Conservation (phyloP, 1,139 yeast species). For the Candida tunisiensis region DNA sequence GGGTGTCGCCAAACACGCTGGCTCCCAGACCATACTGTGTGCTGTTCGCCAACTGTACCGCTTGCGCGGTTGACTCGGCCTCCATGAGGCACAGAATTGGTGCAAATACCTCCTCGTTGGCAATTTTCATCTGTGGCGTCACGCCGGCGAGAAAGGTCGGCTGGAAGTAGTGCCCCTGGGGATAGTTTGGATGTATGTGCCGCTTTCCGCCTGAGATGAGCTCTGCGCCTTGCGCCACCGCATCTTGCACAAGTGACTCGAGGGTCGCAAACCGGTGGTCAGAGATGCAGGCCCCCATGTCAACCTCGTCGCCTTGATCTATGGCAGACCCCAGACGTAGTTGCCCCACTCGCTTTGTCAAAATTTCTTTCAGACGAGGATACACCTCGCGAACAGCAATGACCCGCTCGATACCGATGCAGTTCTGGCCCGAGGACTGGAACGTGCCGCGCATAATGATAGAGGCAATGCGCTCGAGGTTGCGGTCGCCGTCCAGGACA, state of each 20-base stretch:
- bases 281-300: constrained; percentile 91
- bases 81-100: constrained; percentile 70
- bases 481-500: constrained; percentile 43
- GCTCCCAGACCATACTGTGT: constrained; percentile 85
- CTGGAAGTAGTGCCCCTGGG: constrained; percentile 83
- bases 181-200: constrained; percentile 75
- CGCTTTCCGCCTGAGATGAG: constrained; percentile 66
- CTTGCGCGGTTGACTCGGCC: constrained; percentile 49
- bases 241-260: constrained; percentile 51
- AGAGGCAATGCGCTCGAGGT: constrained; percentile 43
- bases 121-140: constrained; percentile 58
- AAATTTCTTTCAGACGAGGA: constrained; percentile 36
- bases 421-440: constrained; percentile 94
- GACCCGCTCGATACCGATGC: constrained; percentile 92
- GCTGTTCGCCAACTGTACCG: constrained; percentile 67
- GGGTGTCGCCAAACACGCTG: constrained; percentile 63
- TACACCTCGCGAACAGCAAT: constrained; percentile 59
- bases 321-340: constrained; percentile 79
- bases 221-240: constrained; percentile 68
- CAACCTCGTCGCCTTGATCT: constrained; percentile 70
- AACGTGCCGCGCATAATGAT: constrained; percentile 85
- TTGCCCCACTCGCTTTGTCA: constrained; percentile 38
- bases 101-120: constrained; percentile 85
- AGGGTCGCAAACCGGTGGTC: constrained; percentile 52
- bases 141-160: constrained; percentile 83